Base-by-base conservation (phyloP, 169 alveolate genomes). In the Cystoisospora suis region DNA sequence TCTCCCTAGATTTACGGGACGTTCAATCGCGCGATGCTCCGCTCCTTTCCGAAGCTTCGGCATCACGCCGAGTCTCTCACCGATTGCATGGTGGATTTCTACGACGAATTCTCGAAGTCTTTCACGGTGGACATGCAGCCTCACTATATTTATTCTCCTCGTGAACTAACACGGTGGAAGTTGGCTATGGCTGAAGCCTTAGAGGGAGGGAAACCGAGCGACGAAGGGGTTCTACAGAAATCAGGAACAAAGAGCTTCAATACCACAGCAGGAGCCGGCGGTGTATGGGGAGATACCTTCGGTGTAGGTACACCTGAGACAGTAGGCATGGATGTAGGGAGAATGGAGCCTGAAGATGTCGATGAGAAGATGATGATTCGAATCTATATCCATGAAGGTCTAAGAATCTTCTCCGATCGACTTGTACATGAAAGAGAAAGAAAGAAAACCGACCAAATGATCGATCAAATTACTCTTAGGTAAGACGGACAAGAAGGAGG, bases 101-200 rank as follows among this genome's bases (percentile, higher is more conserved):
- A 98, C 94, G 96, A 97, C 27, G 94, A 95, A 38, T 97, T 98
- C 79, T 97, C 98, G 46, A 93, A 94, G 77, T 97, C 97, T 56
- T 98, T 98, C 94, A 98, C 99, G 3, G 97, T 98, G 12, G 99
- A 98, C 94, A 95, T 58, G 90, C 98, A 98, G 93, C 99, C 99
- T 40, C 99, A 99, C 95, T 98, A 99, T 94, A 97, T 98, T 79
- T 99, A 98, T 94, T 98, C 99, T 32, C 99, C 99, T 1, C 95
- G 99, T 89, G 99, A 99, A 89, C 97, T 99, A 81, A 98, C 99
- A 5, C 96, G 99, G 90, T 99, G 99, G 99, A 98, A 88, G 72
- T 88, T 88, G 44, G 92, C 92, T 40, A 75, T 88, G 65, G 88
- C 92, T 42, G 92, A 88, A 88, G 92, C 92, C 36, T 70, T 88